Base-by-base conservation (phyloP, 208 protist genomes). In the Leishmania arabica region DNA sequence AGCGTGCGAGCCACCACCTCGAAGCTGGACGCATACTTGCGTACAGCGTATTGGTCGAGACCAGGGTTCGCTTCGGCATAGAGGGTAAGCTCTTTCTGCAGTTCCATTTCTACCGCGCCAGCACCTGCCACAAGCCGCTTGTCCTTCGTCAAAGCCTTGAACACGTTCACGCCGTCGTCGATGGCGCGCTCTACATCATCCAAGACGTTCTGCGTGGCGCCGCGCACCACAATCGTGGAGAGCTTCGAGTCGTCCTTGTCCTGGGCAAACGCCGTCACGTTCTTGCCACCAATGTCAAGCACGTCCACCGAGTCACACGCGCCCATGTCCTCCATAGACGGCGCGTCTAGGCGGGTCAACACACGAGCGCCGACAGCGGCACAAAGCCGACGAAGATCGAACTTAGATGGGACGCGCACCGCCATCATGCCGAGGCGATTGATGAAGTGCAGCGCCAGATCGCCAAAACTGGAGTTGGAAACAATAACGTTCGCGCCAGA, bases 401-500 rank as follows among this genome's bases (percentile, higher is more conserved):
- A 99, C 93, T 99, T 99, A 34, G 99, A 99, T 64, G 95, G 86
- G 54, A 99, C 90, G 79, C 99, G 99, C 21, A 99, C 87, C 17
- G 96, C 99, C 98, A 99, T 99, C 74, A 99, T 99, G 15, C 94
- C 91, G 77, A 99, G 92, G 80, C 98, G 98, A 79, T 99, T 99
- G 60, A 99, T 90, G 89, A 99, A 99, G 90, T 99, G 99, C 24
- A 99, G 77, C 24, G 99, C 99, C 37, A 99, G 93, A 77, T 99
- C 99, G 64, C 98, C 97, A 82, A 99, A 98, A 31, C 90, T 98
- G 37, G 94, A 96, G 79, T 99, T 99, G 45, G 97, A 99, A 37
- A 99, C 98, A 65, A 99, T 91, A 42, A 99, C 94, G 82, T 99
- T 99, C 31, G 98, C 96, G 45, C 99, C 99, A 27, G 94, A 92